Evolutionary conservation across 2,329 filamentous ascomycete genomes (phyloP), one percentile per base, ranked within the genome.

Genomic region (Tympanopsis confertula): DNA sequence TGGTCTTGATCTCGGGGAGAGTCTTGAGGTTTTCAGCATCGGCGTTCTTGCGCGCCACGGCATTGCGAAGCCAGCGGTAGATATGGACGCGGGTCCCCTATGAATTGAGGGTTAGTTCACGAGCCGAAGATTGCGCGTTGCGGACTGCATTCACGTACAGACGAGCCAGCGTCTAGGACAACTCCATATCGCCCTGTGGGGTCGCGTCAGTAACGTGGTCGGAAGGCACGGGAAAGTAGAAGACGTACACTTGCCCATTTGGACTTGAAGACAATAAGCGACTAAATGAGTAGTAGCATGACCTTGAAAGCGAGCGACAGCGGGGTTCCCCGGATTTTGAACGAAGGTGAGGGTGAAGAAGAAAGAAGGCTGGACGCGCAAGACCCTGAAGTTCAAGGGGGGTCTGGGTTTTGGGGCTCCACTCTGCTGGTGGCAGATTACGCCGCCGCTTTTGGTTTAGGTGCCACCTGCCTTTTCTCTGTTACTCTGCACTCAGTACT

Each of bases 141-240:
- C 24, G n/a, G 10, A 28, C 10, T 10, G 10, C 10, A 28, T 10
- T 10, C 24, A 28, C 24, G 10, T 28, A 28, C 30, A 33, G 91
- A 96, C 59, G 91, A 96, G 49, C 91, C 91, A 57, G 91, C 91
- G 71, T 98, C 91, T 53, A 98, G 75, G 55, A 98, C 88, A 51
- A 96, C 85, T 56, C 88, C 91, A 70, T 93, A 95, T 65, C 75
- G 71, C 53, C 69, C 72, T 77, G 43, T 26, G 12, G 32, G 13
- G 32, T 35, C 15, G n/a, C n/a, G n/a, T 17, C 12, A 13, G 30
- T 7, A 33, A 33, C 15, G 7, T 7, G 30, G n/a, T 28, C 10
- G 24, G 10, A 28, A 28, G 24, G 10, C n/a, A 28, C 24, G 10
- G 24, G 15, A 10, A 33, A 33, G 30, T 10, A n/a, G 24, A 28